A percentile compares a stretch with the other conserved stretches of the same genome.
Evolutionary conservation across 345 rosid genomes (phyloP).

Genomic region (Nasturtium officinale): DNA sequence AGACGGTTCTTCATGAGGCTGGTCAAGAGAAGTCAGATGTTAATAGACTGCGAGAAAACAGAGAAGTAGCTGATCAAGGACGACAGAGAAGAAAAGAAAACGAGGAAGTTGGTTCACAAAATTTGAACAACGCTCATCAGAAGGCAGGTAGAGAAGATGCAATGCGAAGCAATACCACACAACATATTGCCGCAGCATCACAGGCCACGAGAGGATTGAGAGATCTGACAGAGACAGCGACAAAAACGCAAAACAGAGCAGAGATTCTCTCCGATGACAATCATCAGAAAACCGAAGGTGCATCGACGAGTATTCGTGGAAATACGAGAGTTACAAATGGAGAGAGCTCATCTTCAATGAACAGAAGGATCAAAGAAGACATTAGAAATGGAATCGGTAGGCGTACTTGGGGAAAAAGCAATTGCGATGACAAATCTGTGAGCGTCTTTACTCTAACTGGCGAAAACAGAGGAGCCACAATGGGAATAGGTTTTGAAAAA

Average conservation of each 20-base stretch:
- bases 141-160: conserved; percentile 33
- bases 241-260: conserved; percentile 33
- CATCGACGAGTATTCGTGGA: conserved; percentile 24
- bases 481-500: conserved; percentile 57
- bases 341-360: conserved; percentile 47
- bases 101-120: conserved; percentile 21
- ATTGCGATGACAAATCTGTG: conserved; percentile 49
- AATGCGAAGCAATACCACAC: conserved; percentile 31
- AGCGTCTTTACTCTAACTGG: conserved; percentile 70
- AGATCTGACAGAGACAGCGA: conserved; percentile 30
- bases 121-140: conserved; percentile 27
- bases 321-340: conserved; percentile 34
- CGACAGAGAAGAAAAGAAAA: conserved; percentile 32
- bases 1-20: background rate
- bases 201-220: conserved; percentile 31
- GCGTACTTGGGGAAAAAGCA: conserved; percentile 50
- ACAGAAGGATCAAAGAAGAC: conserved; percentile 55
- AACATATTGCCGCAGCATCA: conserved; percentile 42
- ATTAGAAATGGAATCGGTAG: conserved; percentile 57
- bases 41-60: background rate
- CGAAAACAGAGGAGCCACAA: conserved; percentile 84
- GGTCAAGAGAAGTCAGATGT: background rate
- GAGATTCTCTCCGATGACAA: conserved; percentile 34
- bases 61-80: conserved; percentile 9
- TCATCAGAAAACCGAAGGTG: conserved; percentile 41